These are phyloP conservation scores for Spathaspora sp. DNA, from an alignment of 805 yeast species.

Conservation along the genomic window DNA sequence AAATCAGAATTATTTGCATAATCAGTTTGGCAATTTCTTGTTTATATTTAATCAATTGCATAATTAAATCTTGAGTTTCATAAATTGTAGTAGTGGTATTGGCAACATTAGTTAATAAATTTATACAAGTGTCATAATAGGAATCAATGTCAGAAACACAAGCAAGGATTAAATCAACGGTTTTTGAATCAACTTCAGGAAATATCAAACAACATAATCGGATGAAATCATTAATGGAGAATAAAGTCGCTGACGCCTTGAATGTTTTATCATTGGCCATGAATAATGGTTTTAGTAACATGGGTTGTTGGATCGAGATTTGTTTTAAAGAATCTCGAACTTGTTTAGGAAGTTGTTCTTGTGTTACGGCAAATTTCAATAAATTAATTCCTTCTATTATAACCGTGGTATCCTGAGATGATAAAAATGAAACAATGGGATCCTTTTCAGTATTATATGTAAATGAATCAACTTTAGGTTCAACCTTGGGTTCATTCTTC, in stretches of 20 bases:
- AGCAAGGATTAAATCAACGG: conserved; percentile 19
- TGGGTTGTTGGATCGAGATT: conserved; percentile 28
- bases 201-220: conserved; percentile 25
- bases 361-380: conserved; percentile 34
- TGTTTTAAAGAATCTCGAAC: conserved; percentile 18
- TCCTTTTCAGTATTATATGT: conserved; percentile 21
- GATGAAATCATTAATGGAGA: conserved; percentile 32
- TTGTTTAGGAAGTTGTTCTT: conserved; percentile 28
- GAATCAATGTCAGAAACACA: conserved; percentile 20
- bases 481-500: neutral
- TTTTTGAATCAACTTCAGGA: conserved; percentile 16
- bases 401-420: conserved; percentile 27
- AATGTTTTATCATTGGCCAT: conserved; percentile 21
- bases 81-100: conserved; percentile 25
- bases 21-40: conserved; percentile 23
- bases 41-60: conserved; percentile 35
- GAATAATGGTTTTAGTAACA: conserved; percentile 28
- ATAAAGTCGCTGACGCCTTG: conserved; percentile 20
- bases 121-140: conserved; percentile 24
- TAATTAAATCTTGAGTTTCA: conserved; percentile 27
- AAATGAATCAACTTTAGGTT: neutral
- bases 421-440: conserved; percentile 32
- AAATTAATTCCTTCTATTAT: conserved; percentile 34
- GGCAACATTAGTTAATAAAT: conserved; percentile 25
- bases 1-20: conserved; percentile 22